A percentile compares a stretch with the other conserved stretches of the same genome.
Conservation (phyloP, 164 flowering plant genomes). For the Cinnamomum chago region DNA sequence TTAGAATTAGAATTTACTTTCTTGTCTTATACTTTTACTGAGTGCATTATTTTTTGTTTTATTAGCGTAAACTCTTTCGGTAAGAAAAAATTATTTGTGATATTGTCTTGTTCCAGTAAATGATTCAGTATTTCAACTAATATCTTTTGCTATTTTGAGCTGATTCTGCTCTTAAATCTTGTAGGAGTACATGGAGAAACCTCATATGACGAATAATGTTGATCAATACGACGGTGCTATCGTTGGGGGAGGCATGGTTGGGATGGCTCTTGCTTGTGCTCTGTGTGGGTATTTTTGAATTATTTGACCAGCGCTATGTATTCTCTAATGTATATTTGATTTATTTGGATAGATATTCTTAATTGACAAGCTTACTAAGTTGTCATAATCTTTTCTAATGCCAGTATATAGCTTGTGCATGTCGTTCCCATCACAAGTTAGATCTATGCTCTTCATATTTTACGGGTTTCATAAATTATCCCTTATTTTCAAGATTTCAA, state of each 20-base stretch:
- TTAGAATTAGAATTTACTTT: neutral
- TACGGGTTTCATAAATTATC: no score
- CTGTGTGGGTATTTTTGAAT: constrained; percentile 46
- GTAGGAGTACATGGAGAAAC: constrained; percentile 33
- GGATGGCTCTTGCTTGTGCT: constrained; percentile 91
- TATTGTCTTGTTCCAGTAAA: neutral
- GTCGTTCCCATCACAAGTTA: no score
- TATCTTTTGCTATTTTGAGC: constrained; percentile 3
- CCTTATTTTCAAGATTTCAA: no score
- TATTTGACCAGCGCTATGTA: no score
- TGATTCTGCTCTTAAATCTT: constrained; percentile 8
- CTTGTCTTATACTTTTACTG: neutral
- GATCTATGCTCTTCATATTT: no score
- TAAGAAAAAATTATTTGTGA: neutral
- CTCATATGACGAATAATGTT: constrained; percentile 9
- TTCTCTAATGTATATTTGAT: no score
- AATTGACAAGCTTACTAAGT: neutral
- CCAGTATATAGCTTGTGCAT: no score
- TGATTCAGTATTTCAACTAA: constrained; percentile 1
- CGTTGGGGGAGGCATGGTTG: constrained; percentile 99
- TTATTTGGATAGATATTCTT: no score
- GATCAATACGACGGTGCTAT: constrained; percentile 77
- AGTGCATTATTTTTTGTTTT: neutral
- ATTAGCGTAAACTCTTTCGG: neutral
- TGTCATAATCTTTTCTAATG: neutral